phyloP scores from a whole-genome alignment of 192 early-diverging fungal species.

The Rhizoclosmatium globosum region DNA sequence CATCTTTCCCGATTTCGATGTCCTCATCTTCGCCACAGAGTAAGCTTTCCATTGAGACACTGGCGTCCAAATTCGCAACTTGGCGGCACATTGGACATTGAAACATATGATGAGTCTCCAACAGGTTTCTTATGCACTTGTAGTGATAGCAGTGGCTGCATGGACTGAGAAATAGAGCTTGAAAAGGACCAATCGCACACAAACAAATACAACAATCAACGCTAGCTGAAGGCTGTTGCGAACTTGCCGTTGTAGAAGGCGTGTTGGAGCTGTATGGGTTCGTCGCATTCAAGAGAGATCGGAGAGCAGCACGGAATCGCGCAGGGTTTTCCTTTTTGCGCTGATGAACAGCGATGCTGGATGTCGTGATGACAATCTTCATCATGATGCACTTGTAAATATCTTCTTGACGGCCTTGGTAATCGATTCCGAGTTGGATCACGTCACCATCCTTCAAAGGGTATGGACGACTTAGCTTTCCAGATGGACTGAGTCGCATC shows the following conservation, averaged over 20 bases:
- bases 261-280: slow-evolving; percentile 50
- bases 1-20: slow-evolving; percentile 4
- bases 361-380: slow-evolving; percentile 50
- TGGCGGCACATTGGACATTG: slow-evolving; percentile 71
- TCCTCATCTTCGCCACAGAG: slow-evolving; percentile 50
- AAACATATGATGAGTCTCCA: slow-evolving; percentile 63
- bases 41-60: slow-evolving; percentile 57
- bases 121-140: slow-evolving; percentile 61
- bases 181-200: slow-evolving; percentile 61
- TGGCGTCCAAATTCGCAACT: slow-evolving; percentile 67
- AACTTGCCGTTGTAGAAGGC: not conserved
- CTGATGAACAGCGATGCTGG: slow-evolving; percentile 38
- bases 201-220: slow-evolving; percentile 71
- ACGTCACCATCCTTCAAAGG: slow-evolving; percentile 83
- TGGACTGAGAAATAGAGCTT: slow-evolving; percentile 68
- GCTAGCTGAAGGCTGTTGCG: slow-evolving; percentile 27
- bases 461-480: slow-evolving; percentile 71
- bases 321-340: slow-evolving; percentile 41
- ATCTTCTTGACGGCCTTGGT: slow-evolving; percentile 90
- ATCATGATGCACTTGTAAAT: slow-evolving; percentile 95
- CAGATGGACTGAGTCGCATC: slow-evolving; percentile 80
- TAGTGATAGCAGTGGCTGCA: slow-evolving; percentile 73
- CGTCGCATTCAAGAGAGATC: slow-evolving; percentile 48
- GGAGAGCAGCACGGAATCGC: slow-evolving; percentile 46
- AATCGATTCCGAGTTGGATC: slow-evolving; percentile 93